A percentile compares a stretch with the other conserved stretches of the same genome.
phyloP scores from a whole-genome alignment of 2,329 filamentous ascomycete species.

The Aschersonia sp. region DNA sequence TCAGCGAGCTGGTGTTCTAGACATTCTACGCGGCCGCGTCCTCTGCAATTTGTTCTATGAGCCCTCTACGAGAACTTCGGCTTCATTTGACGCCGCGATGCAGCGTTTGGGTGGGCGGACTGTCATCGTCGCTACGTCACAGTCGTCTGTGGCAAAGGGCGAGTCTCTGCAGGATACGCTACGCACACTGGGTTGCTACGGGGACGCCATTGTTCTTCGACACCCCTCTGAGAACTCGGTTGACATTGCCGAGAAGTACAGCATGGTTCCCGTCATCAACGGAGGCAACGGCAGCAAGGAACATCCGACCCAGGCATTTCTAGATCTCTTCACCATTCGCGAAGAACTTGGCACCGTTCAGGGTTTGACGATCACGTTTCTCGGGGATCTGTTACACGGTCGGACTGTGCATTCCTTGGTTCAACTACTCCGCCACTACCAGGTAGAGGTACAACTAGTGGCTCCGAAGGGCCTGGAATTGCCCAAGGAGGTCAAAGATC shows the following conservation, averaged over 20 bases:
- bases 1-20: conserved; percentile 78
- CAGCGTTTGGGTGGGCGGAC: conserved; percentile 88
- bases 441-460: conserved; percentile 86
- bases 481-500: conserved; percentile 58
- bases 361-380: conserved; percentile 89
- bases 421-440: conserved; percentile 89
- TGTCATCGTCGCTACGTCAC: conserved; percentile 64
- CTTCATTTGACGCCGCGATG: conserved; percentile 96
- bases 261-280: conserved; percentile 87
- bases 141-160: conserved; percentile 87
- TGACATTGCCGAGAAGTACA: conserved; percentile 72
- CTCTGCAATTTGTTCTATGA: conserved; percentile 95
- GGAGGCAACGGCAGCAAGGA: conserved; percentile 92
- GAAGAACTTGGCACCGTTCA: conserved; percentile 94
- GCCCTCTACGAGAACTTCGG: conserved; percentile 87
- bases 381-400: conserved; percentile 85
- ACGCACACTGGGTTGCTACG: conserved; percentile 85
- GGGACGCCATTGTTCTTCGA: conserved; percentile 88
- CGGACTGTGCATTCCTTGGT: conserved; percentile 91
- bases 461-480: conserved; percentile 67
- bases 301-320: conserved; percentile 93
- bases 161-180: conserved; percentile 89
- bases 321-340: conserved; percentile 96
- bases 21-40: conserved; percentile 73
- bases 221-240: conserved; percentile 76